Percentiles rank a stretch among this genome's conserved stretches.
Conservation (phyloP, 2,329 filamentous ascomycete species). For the Cordyceps pruinosa region DNA sequence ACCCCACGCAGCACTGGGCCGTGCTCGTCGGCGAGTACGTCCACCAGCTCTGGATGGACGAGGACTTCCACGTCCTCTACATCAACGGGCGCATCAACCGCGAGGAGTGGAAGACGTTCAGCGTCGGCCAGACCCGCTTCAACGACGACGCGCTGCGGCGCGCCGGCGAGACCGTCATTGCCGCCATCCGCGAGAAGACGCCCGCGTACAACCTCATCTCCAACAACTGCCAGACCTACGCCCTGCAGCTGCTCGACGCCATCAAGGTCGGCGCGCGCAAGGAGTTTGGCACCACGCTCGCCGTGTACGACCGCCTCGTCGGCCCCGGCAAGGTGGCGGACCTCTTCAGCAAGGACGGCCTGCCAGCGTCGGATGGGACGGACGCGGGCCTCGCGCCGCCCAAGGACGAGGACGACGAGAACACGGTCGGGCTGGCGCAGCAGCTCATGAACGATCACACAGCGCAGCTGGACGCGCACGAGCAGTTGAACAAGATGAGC, state of each 20-base stretch:
- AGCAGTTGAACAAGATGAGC: conserved; percentile 23
- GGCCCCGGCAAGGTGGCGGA: conserved; percentile 45
- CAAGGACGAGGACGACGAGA: conserved; percentile 21
- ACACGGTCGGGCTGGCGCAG: conserved; percentile 41
- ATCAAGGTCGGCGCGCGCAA: conserved; percentile 44
- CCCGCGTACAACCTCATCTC: conserved; percentile 51
- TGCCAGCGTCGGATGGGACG: conserved; percentile 17
- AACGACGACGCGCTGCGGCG: conserved; percentile 47
- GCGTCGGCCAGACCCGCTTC: conserved; percentile 46
- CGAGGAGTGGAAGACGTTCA: conserved; percentile 44
- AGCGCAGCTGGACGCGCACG: conserved; percentile 39
- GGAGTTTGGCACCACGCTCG: conserved; percentile 47
- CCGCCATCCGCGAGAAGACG: conserved; percentile 40
- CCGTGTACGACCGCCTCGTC: conserved; percentile 45
- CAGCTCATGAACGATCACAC: conserved; percentile 50
- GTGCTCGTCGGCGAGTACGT: conserved; percentile 49
- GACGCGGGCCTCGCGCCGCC: conserved; percentile 3
- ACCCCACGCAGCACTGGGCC: conserved; percentile 55
- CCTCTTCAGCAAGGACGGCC: conserved; percentile 35
- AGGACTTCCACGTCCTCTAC: conserved; percentile 50
- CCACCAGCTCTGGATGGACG: conserved; percentile 57
- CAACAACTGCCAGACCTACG: conserved; percentile 56
- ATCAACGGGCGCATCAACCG: conserved; percentile 41
- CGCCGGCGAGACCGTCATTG: conserved; percentile 46
- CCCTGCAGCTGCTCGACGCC: conserved; percentile 44